phyloP scores from a whole-genome alignment of 768 basidiomycete genomes.

The Dendrothele bispora region DNA sequence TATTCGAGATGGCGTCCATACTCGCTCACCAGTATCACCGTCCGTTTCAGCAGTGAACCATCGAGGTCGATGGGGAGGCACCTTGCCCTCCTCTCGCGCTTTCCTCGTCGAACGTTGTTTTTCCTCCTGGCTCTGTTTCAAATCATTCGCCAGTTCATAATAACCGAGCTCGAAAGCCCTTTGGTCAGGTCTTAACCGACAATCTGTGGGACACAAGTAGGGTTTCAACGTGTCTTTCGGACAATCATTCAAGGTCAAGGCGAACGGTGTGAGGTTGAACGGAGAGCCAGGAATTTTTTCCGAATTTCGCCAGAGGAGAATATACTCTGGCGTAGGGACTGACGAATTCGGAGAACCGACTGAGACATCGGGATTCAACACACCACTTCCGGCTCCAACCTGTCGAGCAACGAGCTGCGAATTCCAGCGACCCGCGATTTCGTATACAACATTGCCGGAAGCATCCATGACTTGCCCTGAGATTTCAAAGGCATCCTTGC shows the following conservation, averaged over 20 bases:
- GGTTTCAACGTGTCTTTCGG: constrained; percentile 67
- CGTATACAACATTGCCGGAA: constrained; percentile 67
- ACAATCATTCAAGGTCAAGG: constrained; percentile 89
- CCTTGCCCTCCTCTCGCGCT: constrained; percentile 70
- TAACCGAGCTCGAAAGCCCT: constrained; percentile 89
- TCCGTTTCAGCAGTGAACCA: constrained; percentile 89
- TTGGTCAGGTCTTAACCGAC: constrained; percentile 89
- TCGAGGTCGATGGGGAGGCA: constrained; percentile 73
- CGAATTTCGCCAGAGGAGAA: constrained; percentile 92
- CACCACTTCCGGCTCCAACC: constrained; percentile 57
- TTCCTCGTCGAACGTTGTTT: constrained; percentile 73
- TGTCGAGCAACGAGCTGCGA: constrained; percentile 88
- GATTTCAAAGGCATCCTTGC: constrained; percentile 90
- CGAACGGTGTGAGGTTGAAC: constrained; percentile 95
- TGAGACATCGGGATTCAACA: constrained; percentile 71
- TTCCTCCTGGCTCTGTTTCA: constrained; percentile 83
- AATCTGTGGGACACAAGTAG: constrained; percentile 87
- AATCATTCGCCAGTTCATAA: constrained; percentile 79
- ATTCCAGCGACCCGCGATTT: constrained; percentile 95
- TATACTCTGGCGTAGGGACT: constrained; percentile 61
- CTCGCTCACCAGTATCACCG: constrained; percentile 84
- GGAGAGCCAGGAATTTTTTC: constrained; percentile 75
- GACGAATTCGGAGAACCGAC: constrained; percentile 44
- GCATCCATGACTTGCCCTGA: constrained; percentile 78
- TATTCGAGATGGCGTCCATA: constrained; percentile 72